These are phyloP conservation scores for Apiospora koreana DNA, from an alignment of 2,329 filamentous ascomycete genomes.

Conservation along the genomic window DNA sequence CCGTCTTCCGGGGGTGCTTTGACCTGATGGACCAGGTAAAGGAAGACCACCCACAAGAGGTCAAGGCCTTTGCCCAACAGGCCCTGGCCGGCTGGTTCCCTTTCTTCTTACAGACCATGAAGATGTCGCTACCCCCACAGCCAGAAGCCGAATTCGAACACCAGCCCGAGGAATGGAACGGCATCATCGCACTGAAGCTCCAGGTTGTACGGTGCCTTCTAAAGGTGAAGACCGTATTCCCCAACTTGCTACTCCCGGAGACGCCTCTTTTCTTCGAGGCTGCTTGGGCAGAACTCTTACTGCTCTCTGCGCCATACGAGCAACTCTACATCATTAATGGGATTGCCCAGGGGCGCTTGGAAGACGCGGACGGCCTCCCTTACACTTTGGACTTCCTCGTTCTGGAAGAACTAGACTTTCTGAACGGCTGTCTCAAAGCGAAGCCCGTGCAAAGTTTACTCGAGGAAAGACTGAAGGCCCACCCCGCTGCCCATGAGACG, in stretches of 20 bases:
- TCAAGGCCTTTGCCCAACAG: constrained; percentile 88
- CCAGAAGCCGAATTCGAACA: constrained; percentile 48
- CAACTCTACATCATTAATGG: constrained; percentile 84
- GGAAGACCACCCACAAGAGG: constrained; percentile 84
- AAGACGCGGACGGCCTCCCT: constrained; percentile 87
- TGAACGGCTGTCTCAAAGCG: constrained; percentile 87
- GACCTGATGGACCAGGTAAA: constrained; percentile 96
- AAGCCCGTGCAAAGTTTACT: constrained; percentile 46
- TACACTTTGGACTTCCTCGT: constrained; percentile 94
- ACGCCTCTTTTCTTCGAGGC: constrained; percentile 81
- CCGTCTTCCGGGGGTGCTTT: constrained; percentile 88
- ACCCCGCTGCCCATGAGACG: constrained; percentile 61
- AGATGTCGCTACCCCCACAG: constrained; percentile 71
- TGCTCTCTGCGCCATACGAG: constrained; percentile 72
- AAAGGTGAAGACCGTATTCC: constrained; percentile 84
- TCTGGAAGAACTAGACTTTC: constrained; percentile 90
- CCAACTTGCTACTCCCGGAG: constrained; percentile 78
- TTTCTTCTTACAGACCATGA: constrained; percentile 81
- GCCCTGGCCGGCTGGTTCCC: constrained; percentile 82
- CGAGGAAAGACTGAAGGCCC: constrained; percentile 33
- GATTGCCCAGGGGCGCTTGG: constrained; percentile 75
- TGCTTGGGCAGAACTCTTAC: constrained; percentile 84
- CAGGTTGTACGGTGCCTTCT: constrained; percentile 94
- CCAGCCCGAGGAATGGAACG: constrained; percentile 73
- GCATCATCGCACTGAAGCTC: constrained; percentile 81